These are phyloP conservation scores for Torulaspora franciscae DNA, from an alignment of 805 yeast genomes.

Conservation along the genomic window DNA sequence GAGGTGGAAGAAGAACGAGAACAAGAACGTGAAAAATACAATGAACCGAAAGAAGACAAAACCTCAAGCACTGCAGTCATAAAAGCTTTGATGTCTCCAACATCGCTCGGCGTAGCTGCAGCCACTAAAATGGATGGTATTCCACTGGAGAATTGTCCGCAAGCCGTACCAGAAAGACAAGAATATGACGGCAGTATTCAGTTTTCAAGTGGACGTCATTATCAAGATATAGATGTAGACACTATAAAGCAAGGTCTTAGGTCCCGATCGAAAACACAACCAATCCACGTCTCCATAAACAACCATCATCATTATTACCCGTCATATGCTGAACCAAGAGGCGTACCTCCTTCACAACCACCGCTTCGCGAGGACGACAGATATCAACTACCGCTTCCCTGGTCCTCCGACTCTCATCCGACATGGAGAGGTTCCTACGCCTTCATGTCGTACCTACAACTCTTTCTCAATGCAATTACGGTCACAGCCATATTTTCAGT, in stretches of 20 bases:
- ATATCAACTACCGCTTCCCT: slow-evolving; percentile 50
- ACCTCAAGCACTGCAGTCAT: slow-evolving; percentile 18
- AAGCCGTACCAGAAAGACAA: background rate
- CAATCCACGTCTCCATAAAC: slow-evolving; percentile 29
- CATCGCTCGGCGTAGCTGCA: slow-evolving; percentile 30
- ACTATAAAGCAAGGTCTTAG: slow-evolving; percentile 17
- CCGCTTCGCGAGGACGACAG: slow-evolving; percentile 26
- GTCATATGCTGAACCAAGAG: background rate
- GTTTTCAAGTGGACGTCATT: background rate
- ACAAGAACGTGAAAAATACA: slow-evolving; percentile 1
- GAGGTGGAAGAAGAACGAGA: slow-evolving; percentile 3
- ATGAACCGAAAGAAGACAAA: slow-evolving; percentile 1
- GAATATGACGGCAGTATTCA: background rate
- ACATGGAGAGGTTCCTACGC: slow-evolving; percentile 51
- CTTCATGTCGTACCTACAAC: slow-evolving; percentile 57
- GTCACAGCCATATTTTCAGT: slow-evolving; percentile 43
- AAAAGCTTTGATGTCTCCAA: slow-evolving; percentile 28
- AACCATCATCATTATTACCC: slow-evolving; percentile 27
- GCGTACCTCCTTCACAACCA: slow-evolving; percentile 1
- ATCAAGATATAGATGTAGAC: slow-evolving; percentile 5
- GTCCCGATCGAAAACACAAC: slow-evolving; percentile 15
- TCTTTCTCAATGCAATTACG: slow-evolving; percentile 46
- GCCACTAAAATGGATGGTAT: slow-evolving; percentile 24
- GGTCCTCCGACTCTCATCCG: slow-evolving; percentile 51
- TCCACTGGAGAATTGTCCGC: slow-evolving; percentile 2